phyloP scores from a whole-genome alignment of 2,329 filamentous ascomycete genomes.

The Albifimbria verrucaria region DNA sequence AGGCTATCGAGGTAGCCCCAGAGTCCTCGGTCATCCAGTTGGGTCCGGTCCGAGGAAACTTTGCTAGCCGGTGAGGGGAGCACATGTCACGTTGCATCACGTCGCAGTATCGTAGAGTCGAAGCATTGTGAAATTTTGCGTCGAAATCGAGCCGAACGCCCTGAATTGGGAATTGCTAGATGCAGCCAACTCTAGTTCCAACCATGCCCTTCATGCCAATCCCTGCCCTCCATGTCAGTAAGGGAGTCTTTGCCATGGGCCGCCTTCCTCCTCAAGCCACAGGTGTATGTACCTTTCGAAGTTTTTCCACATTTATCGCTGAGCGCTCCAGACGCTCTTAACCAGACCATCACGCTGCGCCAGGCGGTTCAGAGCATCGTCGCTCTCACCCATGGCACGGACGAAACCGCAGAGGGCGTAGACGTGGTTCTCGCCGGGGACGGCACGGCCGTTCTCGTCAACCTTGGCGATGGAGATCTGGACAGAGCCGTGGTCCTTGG shows the following conservation, averaged over 20 bases:
- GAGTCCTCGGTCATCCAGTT: constrained; percentile 46
- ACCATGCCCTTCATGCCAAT: constrained; percentile 33
- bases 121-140: constrained; percentile 28
- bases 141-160: constrained; percentile 45
- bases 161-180: constrained; percentile 43
- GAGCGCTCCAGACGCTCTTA: constrained; percentile 92
- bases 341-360: constrained; percentile 93
- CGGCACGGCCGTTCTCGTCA: constrained; percentile 93
- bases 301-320: constrained; percentile 47
- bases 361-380: constrained; percentile 94
- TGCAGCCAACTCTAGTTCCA: constrained; percentile 42
- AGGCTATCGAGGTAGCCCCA: constrained; percentile 55
- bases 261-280: too few relatives aligned
- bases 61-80: constrained; percentile 46
- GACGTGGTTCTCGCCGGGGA: constrained; percentile 93
- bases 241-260: too few relatives aligned
- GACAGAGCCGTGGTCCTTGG: constrained; percentile 98
- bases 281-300: constrained; percentile 7
- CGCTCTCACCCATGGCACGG: constrained; percentile 94
- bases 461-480: constrained; percentile 98
- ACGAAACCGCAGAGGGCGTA: constrained; percentile 98
- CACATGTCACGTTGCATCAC: constrained; percentile 24
- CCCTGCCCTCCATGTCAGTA: constrained; percentile 18
- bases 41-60: constrained; percentile 48
- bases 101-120: constrained; percentile 8